phyloP scores from a whole-genome alignment of 2,329 filamentous ascomycete species.

The Colletotrichum sp. region DNA sequence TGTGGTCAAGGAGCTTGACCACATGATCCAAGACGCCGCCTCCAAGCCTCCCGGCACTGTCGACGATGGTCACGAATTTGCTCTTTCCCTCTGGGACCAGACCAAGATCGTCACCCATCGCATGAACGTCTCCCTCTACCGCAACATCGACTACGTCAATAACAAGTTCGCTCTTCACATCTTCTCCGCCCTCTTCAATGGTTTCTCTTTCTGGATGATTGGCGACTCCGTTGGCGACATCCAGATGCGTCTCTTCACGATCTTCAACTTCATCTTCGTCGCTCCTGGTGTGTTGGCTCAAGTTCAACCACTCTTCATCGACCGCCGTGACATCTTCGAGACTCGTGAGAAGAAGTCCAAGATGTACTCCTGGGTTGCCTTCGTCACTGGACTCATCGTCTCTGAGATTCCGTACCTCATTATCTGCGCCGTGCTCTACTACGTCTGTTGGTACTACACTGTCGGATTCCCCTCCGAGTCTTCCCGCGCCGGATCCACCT shows the following conservation, averaged over 20 bases:
- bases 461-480: conserved; percentile 52
- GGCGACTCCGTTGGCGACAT: conserved; percentile 54
- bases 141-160: conserved; percentile 70
- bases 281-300: conserved; percentile 62
- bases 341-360: conserved; percentile 64
- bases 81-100: conserved; percentile 68
- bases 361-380: conserved; percentile 65
- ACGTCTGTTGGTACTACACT: conserved; percentile 62
- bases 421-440: conserved; percentile 51
- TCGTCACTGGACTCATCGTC: conserved; percentile 56
- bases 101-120: conserved; percentile 67
- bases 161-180: conserved; percentile 66
- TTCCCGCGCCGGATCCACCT: conserved; percentile 52
- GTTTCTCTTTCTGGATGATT: conserved; percentile 66
- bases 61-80: conserved; percentile 70
- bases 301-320: conserved; percentile 62
- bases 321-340: conserved; percentile 61
- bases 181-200: conserved; percentile 60
- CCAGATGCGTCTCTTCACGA: conserved; percentile 60
- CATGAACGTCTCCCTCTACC: conserved; percentile 64
- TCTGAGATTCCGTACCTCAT: conserved; percentile 51
- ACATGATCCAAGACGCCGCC: conserved; percentile 61
- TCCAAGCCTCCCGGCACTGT: conserved; percentile 42
- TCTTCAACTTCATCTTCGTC: conserved; percentile 69
- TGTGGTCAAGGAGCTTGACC: conserved; percentile 66